These are phyloP conservation scores for Saitozyma podzolica DNA, from an alignment of 768 basidiomycete species.

Conservation along the genomic window DNA sequence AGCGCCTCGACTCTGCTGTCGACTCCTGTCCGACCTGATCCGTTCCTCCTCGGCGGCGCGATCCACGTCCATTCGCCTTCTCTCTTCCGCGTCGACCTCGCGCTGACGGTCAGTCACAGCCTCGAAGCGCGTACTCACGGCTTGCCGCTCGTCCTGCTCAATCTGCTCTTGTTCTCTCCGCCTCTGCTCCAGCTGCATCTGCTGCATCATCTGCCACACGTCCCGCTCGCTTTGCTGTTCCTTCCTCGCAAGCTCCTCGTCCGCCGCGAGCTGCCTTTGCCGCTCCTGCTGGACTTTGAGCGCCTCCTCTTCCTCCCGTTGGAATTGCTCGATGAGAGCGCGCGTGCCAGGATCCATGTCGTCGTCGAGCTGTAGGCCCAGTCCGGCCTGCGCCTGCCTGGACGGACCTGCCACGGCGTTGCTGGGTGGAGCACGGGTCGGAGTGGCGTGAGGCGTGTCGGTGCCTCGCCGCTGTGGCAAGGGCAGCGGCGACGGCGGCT, in stretches of 20 bases:
- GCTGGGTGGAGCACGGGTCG: neutral
- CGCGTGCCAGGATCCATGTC: slow-evolving; percentile 41
- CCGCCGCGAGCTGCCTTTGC: slow-evolving; percentile 39
- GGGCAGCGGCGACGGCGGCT: slow-evolving; percentile 11
- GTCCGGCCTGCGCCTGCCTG: slow-evolving; percentile 10
- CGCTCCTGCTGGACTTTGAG: slow-evolving; percentile 25
- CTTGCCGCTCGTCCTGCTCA: slow-evolving; percentile 38
- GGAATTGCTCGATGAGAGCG: slow-evolving; percentile 40
- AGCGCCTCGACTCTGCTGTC: slow-evolving; percentile 18
- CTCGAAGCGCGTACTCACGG: slow-evolving; percentile 26
- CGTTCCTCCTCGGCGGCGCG: slow-evolving; percentile 10
- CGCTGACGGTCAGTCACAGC: slow-evolving; percentile 27
- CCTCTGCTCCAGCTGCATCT: slow-evolving; percentile 26
- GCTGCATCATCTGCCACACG: slow-evolving; percentile 47
- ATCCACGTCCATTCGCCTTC: slow-evolving; percentile 13
- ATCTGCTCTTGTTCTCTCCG: slow-evolving; percentile 38
- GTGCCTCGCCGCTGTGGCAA: neutral
- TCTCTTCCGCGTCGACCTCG: slow-evolving; percentile 35
- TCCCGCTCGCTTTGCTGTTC: slow-evolving; percentile 51
- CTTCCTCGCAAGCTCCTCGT: slow-evolving; percentile 45
- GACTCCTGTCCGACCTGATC: slow-evolving; percentile 19
- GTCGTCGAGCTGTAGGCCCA: slow-evolving; percentile 28
- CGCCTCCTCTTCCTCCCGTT: slow-evolving; percentile 47
- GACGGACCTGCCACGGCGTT: neutral
- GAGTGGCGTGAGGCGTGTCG: slow-evolving; percentile 2